Conservation (phyloP, 805 yeast species). For the Candida loeiensis region DNA sequence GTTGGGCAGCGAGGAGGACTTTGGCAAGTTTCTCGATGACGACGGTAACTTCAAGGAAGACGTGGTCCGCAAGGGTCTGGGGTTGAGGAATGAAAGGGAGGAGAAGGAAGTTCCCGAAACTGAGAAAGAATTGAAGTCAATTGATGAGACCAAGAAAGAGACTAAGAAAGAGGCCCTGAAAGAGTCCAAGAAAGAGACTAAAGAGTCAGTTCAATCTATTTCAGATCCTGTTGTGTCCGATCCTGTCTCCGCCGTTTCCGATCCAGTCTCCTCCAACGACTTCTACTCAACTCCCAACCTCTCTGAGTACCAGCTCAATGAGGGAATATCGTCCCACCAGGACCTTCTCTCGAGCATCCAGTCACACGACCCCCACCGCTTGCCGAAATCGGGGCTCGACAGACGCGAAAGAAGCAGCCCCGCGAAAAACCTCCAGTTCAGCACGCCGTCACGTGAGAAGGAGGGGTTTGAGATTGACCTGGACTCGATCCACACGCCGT, state of each 20-base stretch:
- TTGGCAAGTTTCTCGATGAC: conserved; percentile 50
- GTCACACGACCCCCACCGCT: conserved; percentile 34
- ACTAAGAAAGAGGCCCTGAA: no score
- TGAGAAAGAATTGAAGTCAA: background rate
- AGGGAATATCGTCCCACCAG: conserved; percentile 35
- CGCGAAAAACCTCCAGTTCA: conserved; percentile 6
- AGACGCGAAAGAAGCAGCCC: background rate
- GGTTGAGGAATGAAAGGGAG: no score
- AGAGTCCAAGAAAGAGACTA: no score
- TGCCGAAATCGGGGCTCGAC: conserved; percentile 15
- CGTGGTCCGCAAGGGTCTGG: conserved; percentile 23
- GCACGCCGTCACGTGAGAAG: conserved; percentile 9
- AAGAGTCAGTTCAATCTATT: no score
- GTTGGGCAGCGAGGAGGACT: conserved; percentile 49
- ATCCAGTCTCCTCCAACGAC: no score
- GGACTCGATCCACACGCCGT: conserved; percentile 27
- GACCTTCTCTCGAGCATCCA: conserved; percentile 34
- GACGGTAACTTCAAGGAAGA: conserved; percentile 52
- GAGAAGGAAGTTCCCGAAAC: background rate
- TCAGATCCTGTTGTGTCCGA: no score
- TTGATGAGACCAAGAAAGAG: no score
- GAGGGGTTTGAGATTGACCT: conserved; percentile 8
- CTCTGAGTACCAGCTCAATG: conserved; percentile 41
- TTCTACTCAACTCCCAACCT: conserved; percentile 42
- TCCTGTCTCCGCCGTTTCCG: conserved; percentile 1